Conservation (phyloP, 192 early-diverging fungal genomes). For the Polychytrium aggregatum region DNA sequence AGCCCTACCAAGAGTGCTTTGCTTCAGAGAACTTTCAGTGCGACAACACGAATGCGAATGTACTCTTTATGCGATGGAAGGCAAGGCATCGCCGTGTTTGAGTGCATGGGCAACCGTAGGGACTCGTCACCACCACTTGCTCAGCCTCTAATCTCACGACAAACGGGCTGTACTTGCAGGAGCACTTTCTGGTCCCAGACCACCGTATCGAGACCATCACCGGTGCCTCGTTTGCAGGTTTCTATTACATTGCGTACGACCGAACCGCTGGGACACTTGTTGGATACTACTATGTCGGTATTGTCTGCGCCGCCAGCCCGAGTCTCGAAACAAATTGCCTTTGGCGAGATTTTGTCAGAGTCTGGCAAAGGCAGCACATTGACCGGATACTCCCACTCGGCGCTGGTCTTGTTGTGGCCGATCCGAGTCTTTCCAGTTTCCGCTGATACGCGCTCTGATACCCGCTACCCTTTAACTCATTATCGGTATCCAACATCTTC, state of each 20-base stretch:
- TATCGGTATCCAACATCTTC: neutral
- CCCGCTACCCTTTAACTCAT: neutral
- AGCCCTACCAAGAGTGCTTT: constrained; percentile 17
- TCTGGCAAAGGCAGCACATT: too few species aligned
- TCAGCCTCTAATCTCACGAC: neutral
- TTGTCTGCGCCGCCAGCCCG: neutral
- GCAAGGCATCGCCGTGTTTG: constrained; percentile 7
- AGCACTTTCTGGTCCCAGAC: constrained; percentile 83
- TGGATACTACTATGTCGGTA: constrained; percentile 51
- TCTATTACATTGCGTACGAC: constrained; percentile 72
- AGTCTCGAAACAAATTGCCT: too few species aligned
- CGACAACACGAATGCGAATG: constrained; percentile 48
- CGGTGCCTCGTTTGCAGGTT: constrained; percentile 83
- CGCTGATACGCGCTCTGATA: neutral
- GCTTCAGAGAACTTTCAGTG: constrained; percentile 35
- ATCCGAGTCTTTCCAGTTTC: neutral
- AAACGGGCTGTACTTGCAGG: constrained; percentile 18
- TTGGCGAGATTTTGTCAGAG: too few species aligned
- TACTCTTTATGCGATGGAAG: constrained; percentile 89
- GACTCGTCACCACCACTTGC: neutral
- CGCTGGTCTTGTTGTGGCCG: too few species aligned
- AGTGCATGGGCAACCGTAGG: neutral
- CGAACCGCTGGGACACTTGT: constrained; percentile 49
- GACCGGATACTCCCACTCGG: too few species aligned
- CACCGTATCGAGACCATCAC: constrained; percentile 60